Conservation (phyloP, 768 basidiomycete genomes). For the Pisolithus microcarpus region DNA sequence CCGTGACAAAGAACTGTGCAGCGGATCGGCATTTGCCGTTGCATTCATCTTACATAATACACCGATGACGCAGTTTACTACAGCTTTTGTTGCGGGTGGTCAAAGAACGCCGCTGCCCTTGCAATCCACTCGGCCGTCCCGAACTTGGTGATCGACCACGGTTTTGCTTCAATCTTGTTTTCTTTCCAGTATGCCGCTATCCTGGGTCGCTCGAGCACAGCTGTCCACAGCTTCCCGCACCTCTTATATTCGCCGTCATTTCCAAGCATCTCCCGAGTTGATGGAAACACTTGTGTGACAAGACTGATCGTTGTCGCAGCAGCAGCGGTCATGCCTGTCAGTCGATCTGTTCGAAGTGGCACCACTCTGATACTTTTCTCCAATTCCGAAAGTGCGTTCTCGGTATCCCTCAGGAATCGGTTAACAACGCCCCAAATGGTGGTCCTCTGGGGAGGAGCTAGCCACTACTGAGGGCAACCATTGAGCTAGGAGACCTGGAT, state of each 20-base stretch:
- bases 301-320: constrained; percentile 14
- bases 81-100: background rate
- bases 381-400: constrained; percentile 3
- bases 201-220: constrained; percentile 10
- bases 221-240: constrained; percentile 17
- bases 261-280: constrained; percentile 6
- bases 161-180: background rate
- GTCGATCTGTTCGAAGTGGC: background rate
- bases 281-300: constrained; percentile 17
- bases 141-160: constrained; percentile 4
- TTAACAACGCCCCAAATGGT: constrained; percentile 1
- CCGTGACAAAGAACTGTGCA: constrained; percentile 42
- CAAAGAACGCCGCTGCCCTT: constrained; percentile 7
- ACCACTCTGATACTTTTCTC: constrained; percentile 3
- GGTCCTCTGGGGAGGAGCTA: constrained; percentile 6
- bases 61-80: background rate
- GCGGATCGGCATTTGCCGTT: constrained; percentile 33
- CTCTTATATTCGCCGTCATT: constrained; percentile 12
- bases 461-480: constrained; percentile 1
- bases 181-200: constrained; percentile 6
- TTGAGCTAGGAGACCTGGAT: background rate
- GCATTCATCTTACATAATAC: background rate
- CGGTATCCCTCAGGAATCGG: constrained; percentile 6
- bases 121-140: constrained; percentile 11
- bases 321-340: constrained; percentile 5